These are phyloP conservation scores for Yamadazyma jaroonii DNA, from an alignment of 1,139 yeast species.

Conservation along the genomic window DNA sequence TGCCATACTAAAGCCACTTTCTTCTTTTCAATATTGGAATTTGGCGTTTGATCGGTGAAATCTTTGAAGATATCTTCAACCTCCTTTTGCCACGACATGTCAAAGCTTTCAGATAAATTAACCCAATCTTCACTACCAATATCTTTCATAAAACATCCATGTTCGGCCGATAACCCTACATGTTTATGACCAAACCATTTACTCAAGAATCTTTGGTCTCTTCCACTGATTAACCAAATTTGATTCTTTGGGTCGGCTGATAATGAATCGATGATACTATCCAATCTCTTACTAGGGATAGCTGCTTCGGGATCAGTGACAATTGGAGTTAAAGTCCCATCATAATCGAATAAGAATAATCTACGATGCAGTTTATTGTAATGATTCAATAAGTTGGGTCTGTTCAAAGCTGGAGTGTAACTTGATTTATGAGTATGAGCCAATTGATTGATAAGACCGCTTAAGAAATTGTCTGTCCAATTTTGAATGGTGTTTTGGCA, in stretches of 20 bases:
- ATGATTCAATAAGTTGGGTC: conserved; percentile 59
- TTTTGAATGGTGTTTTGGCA: conserved; percentile 70
- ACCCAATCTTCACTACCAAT: conserved; percentile 67
- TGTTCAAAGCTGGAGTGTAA: conserved; percentile 82
- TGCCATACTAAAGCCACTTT: conserved; percentile 98
- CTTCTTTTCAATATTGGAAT: conserved; percentile 81
- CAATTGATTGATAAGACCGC: conserved; percentile 51
- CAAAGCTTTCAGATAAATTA: conserved; percentile 76
- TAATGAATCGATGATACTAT: conserved; percentile 56
- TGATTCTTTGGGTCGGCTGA: conserved; percentile 77
- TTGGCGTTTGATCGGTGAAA: conserved; percentile 88
- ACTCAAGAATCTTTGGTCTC: conserved; percentile 88
- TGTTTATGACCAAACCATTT: conserved; percentile 77
- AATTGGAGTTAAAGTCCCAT: conserved; percentile 95
- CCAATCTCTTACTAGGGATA: conserved; percentile 77
- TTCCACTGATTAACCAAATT: conserved; percentile 94
- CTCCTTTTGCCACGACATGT: conserved; percentile 90
- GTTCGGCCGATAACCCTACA: conserved; percentile 92
- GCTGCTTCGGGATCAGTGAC: conserved; percentile 98
- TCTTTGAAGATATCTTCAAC: conserved; percentile 72
- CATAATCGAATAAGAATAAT: conserved; percentile 88
- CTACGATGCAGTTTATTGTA: conserved; percentile 66
- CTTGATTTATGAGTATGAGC: conserved; percentile 43
- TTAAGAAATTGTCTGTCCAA: conserved; percentile 72
- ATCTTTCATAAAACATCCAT: conserved; percentile 90